phyloP scores from a whole-genome alignment of 2,329 filamentous ascomycete species.

The Ascomycota sp. region DNA sequence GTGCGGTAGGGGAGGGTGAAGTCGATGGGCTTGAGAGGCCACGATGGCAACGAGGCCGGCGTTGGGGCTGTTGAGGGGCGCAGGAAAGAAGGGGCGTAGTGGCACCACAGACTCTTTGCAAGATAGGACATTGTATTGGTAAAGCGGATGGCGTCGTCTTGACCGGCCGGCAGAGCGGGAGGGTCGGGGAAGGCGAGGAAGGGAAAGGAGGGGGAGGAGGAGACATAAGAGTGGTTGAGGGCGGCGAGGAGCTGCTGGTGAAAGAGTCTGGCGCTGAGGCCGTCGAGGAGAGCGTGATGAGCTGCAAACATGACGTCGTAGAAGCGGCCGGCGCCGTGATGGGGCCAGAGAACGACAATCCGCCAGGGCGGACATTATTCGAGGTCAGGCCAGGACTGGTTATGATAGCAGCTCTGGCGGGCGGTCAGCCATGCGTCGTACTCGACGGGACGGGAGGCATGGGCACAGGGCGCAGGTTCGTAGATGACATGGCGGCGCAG shows the following conservation, averaged over 20 bases:
- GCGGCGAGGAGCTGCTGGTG: constrained; percentile 24
- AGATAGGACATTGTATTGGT: constrained; percentile 19
- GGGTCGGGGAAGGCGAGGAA: constrained; percentile 10
- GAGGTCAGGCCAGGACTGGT: constrained; percentile 19
- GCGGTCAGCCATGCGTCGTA: constrained; percentile 12
- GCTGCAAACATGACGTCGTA: constrained; percentile 25
- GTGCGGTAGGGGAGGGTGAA: constrained; percentile 15
- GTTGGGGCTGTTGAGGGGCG: constrained; percentile 2
- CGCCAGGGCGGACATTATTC: constrained; percentile 25
- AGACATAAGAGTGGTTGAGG: constrained; percentile 10
- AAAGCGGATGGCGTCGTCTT: constrained; percentile 21
- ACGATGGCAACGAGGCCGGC: constrained; percentile 9
- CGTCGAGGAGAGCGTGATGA: constrained; percentile 33
- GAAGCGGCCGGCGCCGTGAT: background rate
- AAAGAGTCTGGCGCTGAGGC: constrained; percentile 25
- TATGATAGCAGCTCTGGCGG: constrained; percentile 18
- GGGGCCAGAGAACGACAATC: constrained; percentile 11
- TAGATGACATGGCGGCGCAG: constrained; percentile 22
- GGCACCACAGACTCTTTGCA: constrained; percentile 17
- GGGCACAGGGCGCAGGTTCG: constrained; percentile 5
- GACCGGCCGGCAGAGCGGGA: constrained; percentile 14
- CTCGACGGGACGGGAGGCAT: constrained; percentile 1
- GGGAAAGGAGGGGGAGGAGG: background rate
- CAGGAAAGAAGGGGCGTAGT: constrained; percentile 19
- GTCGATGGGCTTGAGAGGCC: constrained; percentile 17